Conservation (phyloP, 2,329 filamentous ascomycete genomes). For the Hymenoscyphus scutula region DNA sequence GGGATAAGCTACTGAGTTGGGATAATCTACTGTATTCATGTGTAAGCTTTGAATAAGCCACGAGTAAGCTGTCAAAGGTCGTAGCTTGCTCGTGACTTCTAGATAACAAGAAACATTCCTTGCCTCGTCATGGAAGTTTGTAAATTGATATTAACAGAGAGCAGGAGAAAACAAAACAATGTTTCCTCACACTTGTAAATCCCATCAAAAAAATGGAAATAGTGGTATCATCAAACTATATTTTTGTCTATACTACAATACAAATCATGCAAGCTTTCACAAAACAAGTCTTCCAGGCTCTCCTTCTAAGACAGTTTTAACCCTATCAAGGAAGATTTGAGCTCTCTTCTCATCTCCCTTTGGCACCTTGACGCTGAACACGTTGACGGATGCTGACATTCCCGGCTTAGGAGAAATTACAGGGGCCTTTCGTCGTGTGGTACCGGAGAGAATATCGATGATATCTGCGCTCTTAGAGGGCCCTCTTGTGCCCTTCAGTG, state of each 20-base stretch:
- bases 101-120: too few relatives aligned
- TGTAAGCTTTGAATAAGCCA: too few relatives aligned
- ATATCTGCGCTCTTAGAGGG: slow-evolving; percentile 65
- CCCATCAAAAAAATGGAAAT: neutral
- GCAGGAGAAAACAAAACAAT: too few relatives aligned
- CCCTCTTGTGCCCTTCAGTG: slow-evolving; percentile 37
- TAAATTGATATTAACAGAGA: too few relatives aligned
- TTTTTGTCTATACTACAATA: slow-evolving; percentile 4
- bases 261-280: slow-evolving; percentile 38
- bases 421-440: slow-evolving; percentile 30
- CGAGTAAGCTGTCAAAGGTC: too few relatives aligned
- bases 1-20: too few relatives aligned
- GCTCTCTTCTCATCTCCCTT: slow-evolving; percentile 80
- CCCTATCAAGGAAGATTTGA: slow-evolving; percentile 75
- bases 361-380: slow-evolving; percentile 79
- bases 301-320: slow-evolving; percentile 79
- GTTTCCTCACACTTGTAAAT: neutral
- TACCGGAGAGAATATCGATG: slow-evolving; percentile 72
- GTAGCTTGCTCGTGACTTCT: too few relatives aligned
- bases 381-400: slow-evolving; percentile 60
- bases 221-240: slow-evolving; percentile 4
- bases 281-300: slow-evolving; percentile 74
- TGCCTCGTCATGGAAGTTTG: too few relatives aligned
- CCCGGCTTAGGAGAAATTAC: slow-evolving; percentile 39
- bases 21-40: too few relatives aligned